Percentiles rank a stretch among this genome's conserved stretches.
Conservation (phyloP, 345 rosid genomes). For the Lepidium aucheri region DNA sequence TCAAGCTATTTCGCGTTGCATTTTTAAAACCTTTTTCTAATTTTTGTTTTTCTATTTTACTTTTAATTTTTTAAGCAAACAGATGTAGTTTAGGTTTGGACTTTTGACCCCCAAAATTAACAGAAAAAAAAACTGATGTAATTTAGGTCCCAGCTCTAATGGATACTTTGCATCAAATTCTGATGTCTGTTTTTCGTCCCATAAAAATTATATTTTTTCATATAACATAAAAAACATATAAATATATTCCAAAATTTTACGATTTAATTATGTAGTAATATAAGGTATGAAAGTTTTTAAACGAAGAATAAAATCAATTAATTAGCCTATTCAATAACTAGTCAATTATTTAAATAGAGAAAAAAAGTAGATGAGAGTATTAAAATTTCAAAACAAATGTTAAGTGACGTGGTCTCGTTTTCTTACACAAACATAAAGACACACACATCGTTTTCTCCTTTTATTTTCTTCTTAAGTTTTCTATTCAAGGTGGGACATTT, state of each 20-base stretch:
- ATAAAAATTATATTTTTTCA: no score
- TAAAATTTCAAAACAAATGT: background rate
- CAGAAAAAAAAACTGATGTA: background rate
- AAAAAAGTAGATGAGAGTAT: conserved; percentile 3
- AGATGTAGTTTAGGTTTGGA: conserved; percentile 18
- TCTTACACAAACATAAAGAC: background rate
- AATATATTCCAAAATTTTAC: no score
- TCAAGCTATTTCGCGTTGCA: conserved; percentile 16
- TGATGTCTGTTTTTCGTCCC: no score
- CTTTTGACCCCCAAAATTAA: background rate
- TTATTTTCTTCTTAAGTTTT: background rate
- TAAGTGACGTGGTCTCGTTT: conserved; percentile 7
- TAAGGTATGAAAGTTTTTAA: no score
- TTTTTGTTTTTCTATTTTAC: background rate
- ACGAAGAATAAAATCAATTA: background rate
- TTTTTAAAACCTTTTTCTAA: background rate
- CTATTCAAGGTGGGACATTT: background rate
- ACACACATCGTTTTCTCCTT: background rate
- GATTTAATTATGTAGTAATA: no score
- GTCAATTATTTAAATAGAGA: background rate
- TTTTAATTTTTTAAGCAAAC: background rate
- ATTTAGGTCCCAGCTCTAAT: conserved; percentile 11
- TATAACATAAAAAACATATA: no score
- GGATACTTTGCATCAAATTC: background rate
- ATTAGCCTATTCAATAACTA: background rate